Conservation (phyloP, 2,329 filamentous ascomycete species). For the Claviceps sp. region DNA sequence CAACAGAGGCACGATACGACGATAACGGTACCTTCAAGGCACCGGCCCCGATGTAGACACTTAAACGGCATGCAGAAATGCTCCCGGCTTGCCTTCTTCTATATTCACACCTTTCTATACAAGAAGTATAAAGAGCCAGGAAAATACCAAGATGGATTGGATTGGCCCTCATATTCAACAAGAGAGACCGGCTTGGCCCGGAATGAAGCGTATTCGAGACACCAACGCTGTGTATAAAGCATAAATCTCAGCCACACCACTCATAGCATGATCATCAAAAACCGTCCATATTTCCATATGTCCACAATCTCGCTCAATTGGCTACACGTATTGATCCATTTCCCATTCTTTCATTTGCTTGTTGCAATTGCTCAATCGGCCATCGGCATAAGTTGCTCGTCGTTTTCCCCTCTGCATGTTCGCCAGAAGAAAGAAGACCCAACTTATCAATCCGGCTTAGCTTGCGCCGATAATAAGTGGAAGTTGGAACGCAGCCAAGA, state of each 20-base stretch:
- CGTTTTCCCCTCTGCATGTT: neutral
- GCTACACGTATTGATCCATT: no score
- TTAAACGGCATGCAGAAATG: neutral
- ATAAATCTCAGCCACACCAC: neutral
- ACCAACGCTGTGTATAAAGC: neutral
- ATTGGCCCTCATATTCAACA: neutral
- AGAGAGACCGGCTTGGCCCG: neutral
- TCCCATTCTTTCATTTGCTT: no score
- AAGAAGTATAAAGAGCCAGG: neutral
- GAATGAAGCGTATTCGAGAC: neutral
- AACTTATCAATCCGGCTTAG: neutral
- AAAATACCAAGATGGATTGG: neutral
- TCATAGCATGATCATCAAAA: neutral
- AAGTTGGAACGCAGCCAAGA: neutral
- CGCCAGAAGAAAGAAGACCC: neutral
- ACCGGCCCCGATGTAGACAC: slow-evolving; percentile 12
- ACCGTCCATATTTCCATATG: neutral
- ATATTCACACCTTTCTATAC: neutral
- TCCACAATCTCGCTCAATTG: neutral
- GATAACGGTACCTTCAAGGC: slow-evolving; percentile 31
- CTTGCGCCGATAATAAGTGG: neutral
- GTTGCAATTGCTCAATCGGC: neutral
- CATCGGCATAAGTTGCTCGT: neutral
- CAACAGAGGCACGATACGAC: slow-evolving; percentile 31
- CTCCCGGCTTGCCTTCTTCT: neutral